Conservation (phyloP, 768 basidiomycete genomes). For the Lenzites betulinus region DNA sequence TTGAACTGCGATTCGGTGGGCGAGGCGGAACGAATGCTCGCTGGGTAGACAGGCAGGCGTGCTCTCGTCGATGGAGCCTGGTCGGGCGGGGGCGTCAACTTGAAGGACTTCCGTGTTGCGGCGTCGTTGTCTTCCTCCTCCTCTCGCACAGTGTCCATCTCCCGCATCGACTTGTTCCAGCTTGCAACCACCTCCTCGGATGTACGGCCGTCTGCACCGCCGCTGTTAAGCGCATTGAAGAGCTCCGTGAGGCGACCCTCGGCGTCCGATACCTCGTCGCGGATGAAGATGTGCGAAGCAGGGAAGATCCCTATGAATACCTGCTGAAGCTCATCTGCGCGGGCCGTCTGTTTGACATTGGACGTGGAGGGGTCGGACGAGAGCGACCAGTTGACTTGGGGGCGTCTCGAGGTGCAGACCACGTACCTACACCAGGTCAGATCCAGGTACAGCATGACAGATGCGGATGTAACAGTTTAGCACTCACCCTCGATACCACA, state of each 20-base stretch:
- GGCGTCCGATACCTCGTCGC: slow-evolving; percentile 85
- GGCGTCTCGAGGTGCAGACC: slow-evolving; percentile 76
- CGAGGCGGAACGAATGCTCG: slow-evolving; percentile 67
- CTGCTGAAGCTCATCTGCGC: slow-evolving; percentile 77
- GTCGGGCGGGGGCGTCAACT: slow-evolving; percentile 73
- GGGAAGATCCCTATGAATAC: slow-evolving; percentile 96
- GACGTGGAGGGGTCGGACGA: slow-evolving; percentile 57
- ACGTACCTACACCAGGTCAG: slow-evolving; percentile 61
- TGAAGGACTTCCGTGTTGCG: slow-evolving; percentile 59
- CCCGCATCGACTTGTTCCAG: slow-evolving; percentile 25
- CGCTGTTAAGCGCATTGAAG: slow-evolving; percentile 54
- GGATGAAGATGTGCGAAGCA: slow-evolving; percentile 82
- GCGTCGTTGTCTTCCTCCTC: slow-evolving; percentile 62
- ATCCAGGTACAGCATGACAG: background rate
- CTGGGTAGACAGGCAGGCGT: slow-evolving; percentile 69
- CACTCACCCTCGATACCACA: slow-evolving; percentile 94
- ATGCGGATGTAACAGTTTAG: too few relatives aligned
- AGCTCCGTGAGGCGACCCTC: slow-evolving; percentile 83
- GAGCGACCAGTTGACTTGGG: slow-evolving; percentile 65
- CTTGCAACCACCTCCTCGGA: slow-evolving; percentile 33
- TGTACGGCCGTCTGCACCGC: slow-evolving; percentile 48
- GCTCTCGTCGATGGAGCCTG: slow-evolving; percentile 73
- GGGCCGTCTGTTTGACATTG: slow-evolving; percentile 49
- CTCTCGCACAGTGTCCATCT: slow-evolving; percentile 59
- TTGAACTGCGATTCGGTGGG: slow-evolving; percentile 63